These are phyloP conservation scores for Solanum rostratum DNA, from an alignment of 257 asterid species.

Conservation along the genomic window DNA sequence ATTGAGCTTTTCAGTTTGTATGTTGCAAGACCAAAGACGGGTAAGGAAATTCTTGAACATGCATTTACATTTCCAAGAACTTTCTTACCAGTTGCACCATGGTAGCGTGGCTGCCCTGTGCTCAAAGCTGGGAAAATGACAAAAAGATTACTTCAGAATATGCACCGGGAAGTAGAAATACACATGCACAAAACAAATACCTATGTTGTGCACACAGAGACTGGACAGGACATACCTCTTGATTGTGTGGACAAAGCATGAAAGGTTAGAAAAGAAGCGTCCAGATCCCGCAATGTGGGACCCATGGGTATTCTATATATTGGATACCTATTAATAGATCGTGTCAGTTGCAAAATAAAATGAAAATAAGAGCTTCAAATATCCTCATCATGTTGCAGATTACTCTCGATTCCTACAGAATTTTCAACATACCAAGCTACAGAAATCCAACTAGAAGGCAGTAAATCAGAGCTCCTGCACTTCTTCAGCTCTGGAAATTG, in stretches of 20 bases:
- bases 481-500: slow-evolving; percentile 49
- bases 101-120: slow-evolving; percentile 16
- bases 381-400: neutral
- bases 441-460: slow-evolving; percentile 77
- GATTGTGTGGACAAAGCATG: slow-evolving; percentile 50
- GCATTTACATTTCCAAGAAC: slow-evolving; percentile 24
- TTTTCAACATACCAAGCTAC: slow-evolving; percentile 66
- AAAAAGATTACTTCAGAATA: neutral
- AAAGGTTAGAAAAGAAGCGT: slow-evolving; percentile 25
- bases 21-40: slow-evolving; percentile 70
- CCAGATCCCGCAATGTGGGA: slow-evolving; percentile 20
- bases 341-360: slow-evolving; percentile 1
- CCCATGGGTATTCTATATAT: slow-evolving; percentile 35
- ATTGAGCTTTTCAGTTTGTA: slow-evolving; percentile 60
- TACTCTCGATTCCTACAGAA: neutral
- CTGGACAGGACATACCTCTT: slow-evolving; percentile 27
- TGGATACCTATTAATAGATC: slow-evolving; percentile 47
- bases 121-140: slow-evolving; percentile 35
- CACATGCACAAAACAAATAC: neutral
- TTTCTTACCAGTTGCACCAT: slow-evolving; percentile 24
- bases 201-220: neutral
- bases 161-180: neutral
- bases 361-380: neutral
- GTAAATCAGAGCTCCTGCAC: slow-evolving; percentile 69
- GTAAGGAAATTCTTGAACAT: slow-evolving; percentile 41